A percentile compares a stretch with the other conserved stretches of the same genome.
Conservation (phyloP, 1,139 yeast species). For the Torulaspora pretoriensis region DNA sequence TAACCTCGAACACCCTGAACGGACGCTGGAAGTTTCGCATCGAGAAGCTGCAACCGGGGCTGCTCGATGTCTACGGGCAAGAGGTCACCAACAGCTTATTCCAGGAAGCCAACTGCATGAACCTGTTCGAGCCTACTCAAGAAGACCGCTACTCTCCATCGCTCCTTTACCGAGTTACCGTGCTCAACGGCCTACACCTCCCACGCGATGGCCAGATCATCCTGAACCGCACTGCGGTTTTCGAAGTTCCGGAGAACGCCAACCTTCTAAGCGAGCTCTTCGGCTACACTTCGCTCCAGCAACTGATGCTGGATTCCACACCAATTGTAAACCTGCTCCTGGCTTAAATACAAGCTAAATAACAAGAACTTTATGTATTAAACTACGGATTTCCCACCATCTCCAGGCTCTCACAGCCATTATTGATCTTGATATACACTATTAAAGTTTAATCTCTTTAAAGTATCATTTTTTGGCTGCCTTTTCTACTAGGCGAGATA, state of each 20-base stretch:
- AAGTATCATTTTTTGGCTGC: constrained; percentile 3
- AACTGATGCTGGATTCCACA: constrained; percentile 26
- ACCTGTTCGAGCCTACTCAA: constrained; percentile 7
- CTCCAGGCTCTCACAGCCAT: neutral
- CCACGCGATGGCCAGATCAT: constrained; percentile 15
- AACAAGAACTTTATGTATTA: neutral
- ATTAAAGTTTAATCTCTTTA: neutral
- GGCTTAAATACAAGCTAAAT: constrained; percentile 3
- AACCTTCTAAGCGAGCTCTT: constrained; percentile 12
- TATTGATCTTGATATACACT: neutral
- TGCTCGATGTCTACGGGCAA: constrained; percentile 24
- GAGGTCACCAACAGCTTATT: constrained; percentile 10
- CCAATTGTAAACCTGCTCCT: constrained; percentile 24
- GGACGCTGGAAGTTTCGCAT: constrained; percentile 25
- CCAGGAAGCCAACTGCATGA: constrained; percentile 7
- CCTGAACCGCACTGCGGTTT: constrained; percentile 14
- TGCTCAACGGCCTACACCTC: constrained; percentile 22
- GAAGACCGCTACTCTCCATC: constrained; percentile 7
- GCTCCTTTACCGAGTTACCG: constrained; percentile 19
- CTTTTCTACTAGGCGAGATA: constrained; percentile 4
- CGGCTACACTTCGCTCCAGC: constrained; percentile 23
- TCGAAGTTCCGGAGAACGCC: constrained; percentile 7
- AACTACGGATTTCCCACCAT: neutral
- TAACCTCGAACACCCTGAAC: constrained; percentile 15
- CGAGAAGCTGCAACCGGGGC: constrained; percentile 22